Conservation (phyloP, 768 basidiomycete species). For the Russula sp. region DNA sequence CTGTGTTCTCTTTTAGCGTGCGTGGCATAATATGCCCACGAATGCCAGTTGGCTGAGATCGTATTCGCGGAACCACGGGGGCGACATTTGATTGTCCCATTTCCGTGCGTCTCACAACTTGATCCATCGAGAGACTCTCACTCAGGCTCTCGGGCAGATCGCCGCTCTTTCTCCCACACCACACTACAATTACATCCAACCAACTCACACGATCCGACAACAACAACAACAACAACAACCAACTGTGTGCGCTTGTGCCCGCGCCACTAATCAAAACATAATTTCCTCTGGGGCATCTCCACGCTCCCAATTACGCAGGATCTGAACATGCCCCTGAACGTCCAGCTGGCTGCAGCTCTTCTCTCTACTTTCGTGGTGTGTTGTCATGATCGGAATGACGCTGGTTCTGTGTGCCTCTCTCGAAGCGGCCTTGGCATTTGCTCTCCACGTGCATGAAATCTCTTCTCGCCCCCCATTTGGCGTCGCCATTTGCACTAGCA, state of each 20-base stretch:
- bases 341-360: slow-evolving; percentile 62
- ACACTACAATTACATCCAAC: too few relatives aligned
- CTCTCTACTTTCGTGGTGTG: slow-evolving; percentile 45
- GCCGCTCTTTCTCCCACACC: too few relatives aligned
- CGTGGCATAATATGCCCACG: slow-evolving; percentile 34
- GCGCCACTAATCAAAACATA: too few relatives aligned
- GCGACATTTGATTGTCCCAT: neutral
- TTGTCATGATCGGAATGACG: slow-evolving; percentile 32
- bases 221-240: too few relatives aligned
- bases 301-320: slow-evolving; percentile 54
- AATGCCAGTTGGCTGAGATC: slow-evolving; percentile 54
- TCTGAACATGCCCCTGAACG: slow-evolving; percentile 63
- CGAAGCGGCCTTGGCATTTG: slow-evolving; percentile 53
- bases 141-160: slow-evolving; percentile 54
- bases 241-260: too few relatives aligned
- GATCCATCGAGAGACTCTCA: slow-evolving; percentile 61
- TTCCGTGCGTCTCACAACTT: neutral
- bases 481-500: too few relatives aligned
- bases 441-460: slow-evolving; percentile 38
- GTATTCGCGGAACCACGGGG: slow-evolving; percentile 46
- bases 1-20: too few relatives aligned
- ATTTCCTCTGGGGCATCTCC: slow-evolving; percentile 52
- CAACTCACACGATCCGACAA: too few relatives aligned
- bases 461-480: too few relatives aligned
- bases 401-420: slow-evolving; percentile 46